A percentile compares a stretch with the other conserved stretches of the same genome.
phyloP scores from a whole-genome alignment of 306 rosid species.

The Vigna unguiculata region DNA sequence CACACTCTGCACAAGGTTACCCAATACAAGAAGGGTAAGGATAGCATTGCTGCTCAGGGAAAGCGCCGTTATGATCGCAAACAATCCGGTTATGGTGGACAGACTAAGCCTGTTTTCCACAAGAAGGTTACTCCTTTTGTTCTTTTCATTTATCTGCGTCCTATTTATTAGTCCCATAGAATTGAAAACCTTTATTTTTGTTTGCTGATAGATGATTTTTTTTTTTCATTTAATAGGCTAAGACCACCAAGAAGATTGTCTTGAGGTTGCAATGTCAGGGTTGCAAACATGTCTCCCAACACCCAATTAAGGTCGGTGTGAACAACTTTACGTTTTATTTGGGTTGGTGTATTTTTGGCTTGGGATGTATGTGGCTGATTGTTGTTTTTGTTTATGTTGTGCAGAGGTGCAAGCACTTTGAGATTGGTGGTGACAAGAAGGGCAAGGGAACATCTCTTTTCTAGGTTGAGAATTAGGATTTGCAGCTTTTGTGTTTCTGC shows the following conservation, averaged over 20 bases:
- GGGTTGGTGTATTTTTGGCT: not conserved
- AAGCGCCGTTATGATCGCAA: slow-evolving; percentile 67
- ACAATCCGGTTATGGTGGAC: slow-evolving; percentile 69
- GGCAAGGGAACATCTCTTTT: slow-evolving; percentile 70
- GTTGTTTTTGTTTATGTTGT: slow-evolving; percentile 26
- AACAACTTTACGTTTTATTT: not conserved
- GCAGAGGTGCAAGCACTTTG: slow-evolving; percentile 74
- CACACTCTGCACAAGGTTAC: slow-evolving; percentile 66
- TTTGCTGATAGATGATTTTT: not conserved
- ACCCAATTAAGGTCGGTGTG: slow-evolving; percentile 54
- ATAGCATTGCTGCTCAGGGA: slow-evolving; percentile 63
- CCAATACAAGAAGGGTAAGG: slow-evolving; percentile 67
- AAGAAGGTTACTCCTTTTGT: slow-evolving; percentile 46
- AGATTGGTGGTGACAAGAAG: slow-evolving; percentile 72
- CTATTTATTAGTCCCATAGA: not conserved
- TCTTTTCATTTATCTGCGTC: not conserved
- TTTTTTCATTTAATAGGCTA: slow-evolving; percentile 47
- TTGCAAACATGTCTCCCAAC: slow-evolving; percentile 67
- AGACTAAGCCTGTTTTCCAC: slow-evolving; percentile 69
- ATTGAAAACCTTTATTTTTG: not conserved
- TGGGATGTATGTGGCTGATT: not conserved
- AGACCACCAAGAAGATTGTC: slow-evolving; percentile 66
- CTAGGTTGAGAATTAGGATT: slow-evolving; percentile 38
- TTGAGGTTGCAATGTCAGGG: slow-evolving; percentile 68
- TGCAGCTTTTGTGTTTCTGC: slow-evolving; percentile 17